Percentiles rank a stretch among this genome's conserved stretches.
phyloP scores from a whole-genome alignment of 2,329 filamentous ascomycete genomes.

The Fusarium lyarnte region DNA sequence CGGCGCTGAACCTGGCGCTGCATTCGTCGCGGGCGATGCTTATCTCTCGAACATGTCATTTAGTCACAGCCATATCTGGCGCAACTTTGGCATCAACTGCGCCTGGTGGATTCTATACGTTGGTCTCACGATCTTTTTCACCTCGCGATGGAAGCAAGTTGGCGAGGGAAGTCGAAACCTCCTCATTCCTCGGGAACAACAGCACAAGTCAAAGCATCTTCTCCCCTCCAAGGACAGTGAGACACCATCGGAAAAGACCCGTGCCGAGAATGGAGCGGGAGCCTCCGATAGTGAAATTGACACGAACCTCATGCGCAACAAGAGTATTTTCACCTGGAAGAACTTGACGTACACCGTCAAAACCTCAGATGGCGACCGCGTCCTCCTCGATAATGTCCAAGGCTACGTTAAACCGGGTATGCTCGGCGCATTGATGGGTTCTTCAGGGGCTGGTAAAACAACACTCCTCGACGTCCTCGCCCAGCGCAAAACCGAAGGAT shows the following conservation, averaged over 20 bases:
- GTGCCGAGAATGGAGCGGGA: accelerated
- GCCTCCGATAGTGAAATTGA: slow-evolving; percentile 35
- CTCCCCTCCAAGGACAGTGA: slow-evolving; percentile 60
- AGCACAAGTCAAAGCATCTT: slow-evolving; percentile 48
- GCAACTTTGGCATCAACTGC: slow-evolving; percentile 70
- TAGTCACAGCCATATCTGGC: slow-evolving; percentile 62
- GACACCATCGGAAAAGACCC: slow-evolving; percentile 33
- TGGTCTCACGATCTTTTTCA: slow-evolving; percentile 65
- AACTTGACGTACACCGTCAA: slow-evolving; percentile 76
- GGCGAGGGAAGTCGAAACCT: slow-evolving; percentile 64
- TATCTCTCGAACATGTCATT: slow-evolving; percentile 67
- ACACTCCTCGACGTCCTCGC: slow-evolving; percentile 85
- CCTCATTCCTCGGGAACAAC: slow-evolving; percentile 70
- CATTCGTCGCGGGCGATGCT: slow-evolving; percentile 62
- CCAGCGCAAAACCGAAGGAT: slow-evolving; percentile 80
- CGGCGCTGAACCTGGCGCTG: slow-evolving; percentile 62
- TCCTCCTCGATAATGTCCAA: slow-evolving; percentile 80
- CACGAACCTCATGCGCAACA: slow-evolving; percentile 65
- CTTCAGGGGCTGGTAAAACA: slow-evolving; percentile 85
- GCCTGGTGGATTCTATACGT: slow-evolving; percentile 70
- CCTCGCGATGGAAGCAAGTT: slow-evolving; percentile 63
- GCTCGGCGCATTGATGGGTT: slow-evolving; percentile 80
- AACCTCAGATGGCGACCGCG: slow-evolving; percentile 67
- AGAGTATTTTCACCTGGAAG: slow-evolving; percentile 78
- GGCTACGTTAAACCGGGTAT: slow-evolving; percentile 87